Base-by-base conservation (phyloP, 2,329 filamentous ascomycete genomes). In the Epicoccum nigrum region DNA sequence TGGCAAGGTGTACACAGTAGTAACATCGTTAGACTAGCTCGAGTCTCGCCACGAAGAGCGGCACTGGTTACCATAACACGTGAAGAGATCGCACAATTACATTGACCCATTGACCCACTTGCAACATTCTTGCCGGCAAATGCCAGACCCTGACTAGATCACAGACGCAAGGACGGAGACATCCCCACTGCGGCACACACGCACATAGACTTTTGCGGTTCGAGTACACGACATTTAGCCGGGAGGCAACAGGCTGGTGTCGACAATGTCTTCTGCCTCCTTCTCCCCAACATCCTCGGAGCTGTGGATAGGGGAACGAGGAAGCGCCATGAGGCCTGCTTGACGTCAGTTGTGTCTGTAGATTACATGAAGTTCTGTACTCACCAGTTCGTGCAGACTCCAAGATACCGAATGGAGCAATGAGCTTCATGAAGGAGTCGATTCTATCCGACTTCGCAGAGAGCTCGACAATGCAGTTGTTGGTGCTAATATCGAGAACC, bases 391-490 rank as follows among this genome's bases (percentile, higher is more conserved):
- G 86, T 43, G 93, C 92, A 42, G 92, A 97, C 79, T 99, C 94
- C 43, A 99, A 83, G 64, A 99, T 96, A 70, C 94, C 94, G 73
- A 97, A 99, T 11, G 93, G 93, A 50, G 86, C 83, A 69, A 99
- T 87, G 56, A 99, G 83, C 79, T 97, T 99, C 78, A 99, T 88
- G 81, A 97, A 99, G 2, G 92, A 96, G 77, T 99, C 92, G 70
- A 99, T 96, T 76, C 94, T 88, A 56, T 82, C 85, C 28, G 91
- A 92, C 77, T 99, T 99, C 54, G 94, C 94, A 45, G 92, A 96
- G 7, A 99, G 76, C 77, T 99, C 94, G 54, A 99, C 92, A 74
- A 97, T 97, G 77, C 94, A 97, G 79, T 95, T 97, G 77, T 90
- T 97, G 45, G 90, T 97, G 81, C 92, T 96, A 67, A 99, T 97